Evolutionary conservation across 306 rosid species (phyloP).

Genomic region (Acacia melanoxylon): DNA sequence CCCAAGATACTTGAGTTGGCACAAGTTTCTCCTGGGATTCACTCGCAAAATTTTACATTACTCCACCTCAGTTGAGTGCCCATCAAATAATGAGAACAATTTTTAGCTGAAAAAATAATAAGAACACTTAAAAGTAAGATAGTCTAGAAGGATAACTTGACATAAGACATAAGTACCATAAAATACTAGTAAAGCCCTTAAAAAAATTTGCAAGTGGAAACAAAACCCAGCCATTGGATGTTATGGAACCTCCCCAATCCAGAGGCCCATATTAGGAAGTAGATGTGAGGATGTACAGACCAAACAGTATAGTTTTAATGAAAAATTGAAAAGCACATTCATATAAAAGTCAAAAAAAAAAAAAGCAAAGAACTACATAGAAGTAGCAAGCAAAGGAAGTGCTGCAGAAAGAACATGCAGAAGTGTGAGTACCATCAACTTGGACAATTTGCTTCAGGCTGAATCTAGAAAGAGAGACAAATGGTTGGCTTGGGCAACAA

Average conservation of each 20-base stretch:
- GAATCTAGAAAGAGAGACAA: background rate
- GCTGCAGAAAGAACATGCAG: background rate
- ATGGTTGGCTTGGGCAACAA: background rate
- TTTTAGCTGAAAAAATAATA: background rate
- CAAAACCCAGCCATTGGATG: background rate
- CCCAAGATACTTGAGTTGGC: too few species aligned
- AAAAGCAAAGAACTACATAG: background rate
- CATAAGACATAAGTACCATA: background rate
- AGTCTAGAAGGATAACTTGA: background rate
- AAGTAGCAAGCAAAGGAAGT: background rate
- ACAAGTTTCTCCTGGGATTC: too few species aligned
- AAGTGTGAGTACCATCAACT: background rate
- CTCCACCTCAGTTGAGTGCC: background rate
- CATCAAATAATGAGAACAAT: background rate
- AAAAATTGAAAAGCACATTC: background rate
- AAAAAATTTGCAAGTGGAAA: background rate
- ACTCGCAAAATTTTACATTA: too few species aligned
- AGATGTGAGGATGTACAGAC: background rate
- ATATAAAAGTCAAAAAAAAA: background rate
- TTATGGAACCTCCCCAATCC: background rate
- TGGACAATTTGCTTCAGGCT: background rate
- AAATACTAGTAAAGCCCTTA: background rate
- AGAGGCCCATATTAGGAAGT: background rate
- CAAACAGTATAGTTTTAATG: background rate
- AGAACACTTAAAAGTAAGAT: background rate